These are phyloP conservation scores for Prunus padus DNA, from an alignment of 306 rosid genomes.

Conservation along the genomic window DNA sequence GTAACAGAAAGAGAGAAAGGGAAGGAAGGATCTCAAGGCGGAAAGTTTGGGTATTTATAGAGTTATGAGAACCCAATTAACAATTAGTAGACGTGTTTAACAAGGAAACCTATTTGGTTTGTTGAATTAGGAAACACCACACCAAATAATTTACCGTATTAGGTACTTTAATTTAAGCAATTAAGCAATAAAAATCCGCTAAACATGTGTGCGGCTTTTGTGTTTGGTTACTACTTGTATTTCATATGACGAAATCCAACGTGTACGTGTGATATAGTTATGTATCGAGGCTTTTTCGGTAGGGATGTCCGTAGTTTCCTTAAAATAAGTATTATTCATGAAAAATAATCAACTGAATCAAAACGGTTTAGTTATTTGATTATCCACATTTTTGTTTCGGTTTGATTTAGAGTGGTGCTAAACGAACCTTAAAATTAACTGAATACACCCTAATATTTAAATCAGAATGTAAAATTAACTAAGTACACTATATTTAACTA, in stretches of 20 bases:
- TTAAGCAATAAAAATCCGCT: not conserved
- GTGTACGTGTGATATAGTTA: too few species aligned
- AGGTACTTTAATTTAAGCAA: not conserved
- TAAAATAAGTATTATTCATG: too few species aligned
- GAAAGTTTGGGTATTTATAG: conserved; percentile 40
- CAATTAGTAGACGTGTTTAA: conserved; percentile 28
- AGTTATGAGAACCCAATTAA: not conserved
- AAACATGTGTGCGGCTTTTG: not conserved
- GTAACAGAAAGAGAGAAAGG: conserved; percentile 13
- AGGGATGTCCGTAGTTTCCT: too few species aligned
- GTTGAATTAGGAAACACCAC: conserved; percentile 34
- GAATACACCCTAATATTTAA: too few species aligned
- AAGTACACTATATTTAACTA: too few species aligned
- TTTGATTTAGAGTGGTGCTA: too few species aligned
- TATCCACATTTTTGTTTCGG: too few species aligned
- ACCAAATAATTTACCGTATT: not conserved
- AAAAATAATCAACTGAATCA: too few species aligned
- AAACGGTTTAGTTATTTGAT: too few species aligned
- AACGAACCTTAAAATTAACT: too few species aligned
- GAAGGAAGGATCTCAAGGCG: conserved; percentile 14
- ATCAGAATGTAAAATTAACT: too few species aligned
- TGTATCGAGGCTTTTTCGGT: too few species aligned
- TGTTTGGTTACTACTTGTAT: not conserved
- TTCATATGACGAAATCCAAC: not conserved
- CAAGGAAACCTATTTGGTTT: conserved; percentile 36